Conservation (phyloP, 73 alveolate species). For the Urostyla sp. region DNA sequence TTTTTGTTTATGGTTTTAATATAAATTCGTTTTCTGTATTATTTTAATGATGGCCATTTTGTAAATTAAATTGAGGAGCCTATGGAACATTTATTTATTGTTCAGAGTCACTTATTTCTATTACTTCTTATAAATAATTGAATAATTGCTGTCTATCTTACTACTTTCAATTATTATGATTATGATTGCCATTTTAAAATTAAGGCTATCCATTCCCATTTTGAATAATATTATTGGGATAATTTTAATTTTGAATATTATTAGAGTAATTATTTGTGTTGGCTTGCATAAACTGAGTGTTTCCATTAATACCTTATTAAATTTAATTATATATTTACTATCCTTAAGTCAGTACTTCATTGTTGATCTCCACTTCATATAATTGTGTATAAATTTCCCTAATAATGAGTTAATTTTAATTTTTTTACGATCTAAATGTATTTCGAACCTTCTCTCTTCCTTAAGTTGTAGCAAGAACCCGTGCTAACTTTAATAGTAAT, state of each 20-base stretch:
- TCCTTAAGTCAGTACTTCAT: neutral
- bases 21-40: neutral
- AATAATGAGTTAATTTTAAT: neutral
- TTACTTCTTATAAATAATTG: too few species aligned
- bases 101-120: neutral
- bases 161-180: too few species aligned
- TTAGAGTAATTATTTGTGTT: too few species aligned
- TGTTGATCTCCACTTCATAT: constrained; percentile 41
- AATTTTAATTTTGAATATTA: too few species aligned
- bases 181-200: too few species aligned
- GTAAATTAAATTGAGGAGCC: neutral
- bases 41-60: neutral
- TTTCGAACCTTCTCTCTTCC: constrained; percentile 36
- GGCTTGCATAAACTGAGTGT: too few species aligned
- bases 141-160: too few species aligned
- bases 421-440: constrained; percentile 34
- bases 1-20: neutral
- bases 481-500: constrained; percentile 42
- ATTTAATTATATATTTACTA: too few species aligned
- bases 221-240: too few species aligned
- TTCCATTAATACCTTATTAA: too few species aligned
- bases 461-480: constrained; percentile 11
- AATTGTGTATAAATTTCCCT: constrained; percentile 40
- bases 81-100: too few species aligned
- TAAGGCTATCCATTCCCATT: too few species aligned